These are phyloP conservation scores for Calonectria leucothoes DNA, from an alignment of 2,329 filamentous ascomycete genomes.

Conservation along the genomic window DNA sequence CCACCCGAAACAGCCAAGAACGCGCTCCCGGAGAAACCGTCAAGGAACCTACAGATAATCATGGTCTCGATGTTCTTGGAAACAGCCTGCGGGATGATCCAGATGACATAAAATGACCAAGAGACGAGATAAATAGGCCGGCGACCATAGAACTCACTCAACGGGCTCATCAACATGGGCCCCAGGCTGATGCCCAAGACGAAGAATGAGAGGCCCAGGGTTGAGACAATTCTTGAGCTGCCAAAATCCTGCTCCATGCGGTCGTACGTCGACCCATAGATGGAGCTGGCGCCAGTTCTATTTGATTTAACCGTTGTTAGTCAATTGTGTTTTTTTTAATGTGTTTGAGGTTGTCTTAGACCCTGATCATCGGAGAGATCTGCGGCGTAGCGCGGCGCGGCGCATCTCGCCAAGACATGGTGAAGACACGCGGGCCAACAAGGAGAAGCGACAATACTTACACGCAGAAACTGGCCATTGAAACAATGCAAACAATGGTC, in stretches of 20 bases:
- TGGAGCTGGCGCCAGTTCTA: conserved; percentile 86
- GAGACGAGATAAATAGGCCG: conserved; percentile 83
- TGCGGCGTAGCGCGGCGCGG: background rate
- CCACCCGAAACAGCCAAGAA: conserved; percentile 83
- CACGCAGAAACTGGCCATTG: conserved; percentile 83
- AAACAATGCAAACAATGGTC: conserved; percentile 81
- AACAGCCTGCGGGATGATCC: conserved; percentile 84
- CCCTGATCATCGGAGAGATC: background rate
- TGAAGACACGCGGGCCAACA: conserved; percentile 6
- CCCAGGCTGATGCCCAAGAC: conserved; percentile 79
- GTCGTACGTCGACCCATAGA: conserved; percentile 86
- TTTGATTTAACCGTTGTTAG: background rate
- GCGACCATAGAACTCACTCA: conserved; percentile 85
- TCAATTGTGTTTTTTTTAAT: background rate
- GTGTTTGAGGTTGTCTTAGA: background rate
- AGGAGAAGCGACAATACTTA: conserved; percentile 61
- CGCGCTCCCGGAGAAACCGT: conserved; percentile 76
- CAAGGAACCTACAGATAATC: conserved; percentile 81
- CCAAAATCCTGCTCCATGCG: conserved; percentile 83
- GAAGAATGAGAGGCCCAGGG: conserved; percentile 84
- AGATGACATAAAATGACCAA: conserved; percentile 81
- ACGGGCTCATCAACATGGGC: conserved; percentile 71
- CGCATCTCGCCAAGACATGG: background rate
- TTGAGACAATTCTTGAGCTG: conserved; percentile 77
- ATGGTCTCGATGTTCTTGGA: conserved; percentile 86